These are phyloP conservation scores for Penicillium subrubescens DNA, from an alignment of 495 filamentous ascomycete species.

Conservation along the genomic window DNA sequence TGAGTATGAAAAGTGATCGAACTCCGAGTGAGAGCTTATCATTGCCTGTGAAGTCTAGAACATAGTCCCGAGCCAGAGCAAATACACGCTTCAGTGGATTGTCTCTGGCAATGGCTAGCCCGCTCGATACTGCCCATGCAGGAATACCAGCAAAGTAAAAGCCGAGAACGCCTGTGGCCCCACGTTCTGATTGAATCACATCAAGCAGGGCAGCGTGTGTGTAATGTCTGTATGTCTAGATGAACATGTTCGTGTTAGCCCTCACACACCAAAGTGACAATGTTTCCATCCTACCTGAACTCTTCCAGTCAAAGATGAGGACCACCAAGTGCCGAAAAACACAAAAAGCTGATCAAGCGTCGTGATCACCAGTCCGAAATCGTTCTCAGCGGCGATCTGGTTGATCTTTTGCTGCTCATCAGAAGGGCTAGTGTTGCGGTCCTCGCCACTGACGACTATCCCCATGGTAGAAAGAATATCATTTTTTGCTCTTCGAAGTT, in stretches of 20 bases:
- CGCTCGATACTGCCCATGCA: constrained; percentile 45
- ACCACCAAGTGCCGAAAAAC: constrained; percentile 48
- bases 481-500: constrained; percentile 56
- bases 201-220: constrained; percentile 40
- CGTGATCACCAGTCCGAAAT: constrained; percentile 51
- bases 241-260: not conserved
- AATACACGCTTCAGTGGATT: constrained; percentile 43
- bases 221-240: constrained; percentile 50
- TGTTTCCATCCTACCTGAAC: constrained; percentile 44
- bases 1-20: constrained; percentile 34
- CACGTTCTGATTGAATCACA: constrained; percentile 43
- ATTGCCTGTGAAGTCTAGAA: constrained; percentile 26
- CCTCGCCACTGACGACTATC: constrained; percentile 50
- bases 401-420: constrained; percentile 47
- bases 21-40: constrained; percentile 29
- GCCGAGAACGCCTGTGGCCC: constrained; percentile 32
- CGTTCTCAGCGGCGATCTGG: constrained; percentile 50
- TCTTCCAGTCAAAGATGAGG: constrained; percentile 44
- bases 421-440: constrained; percentile 32
- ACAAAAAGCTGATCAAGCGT: constrained; percentile 44
- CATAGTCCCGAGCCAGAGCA: constrained; percentile 29
- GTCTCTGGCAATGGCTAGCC: constrained; percentile 43
- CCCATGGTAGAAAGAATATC: constrained; percentile 60
- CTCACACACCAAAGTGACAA: not conserved
- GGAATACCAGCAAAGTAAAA: constrained; percentile 52